Percentiles rank a stretch among this genome's conserved stretches.
Conservation (phyloP, 2,329 filamentous ascomycete species). For the Mycocentrospora acerina region DNA sequence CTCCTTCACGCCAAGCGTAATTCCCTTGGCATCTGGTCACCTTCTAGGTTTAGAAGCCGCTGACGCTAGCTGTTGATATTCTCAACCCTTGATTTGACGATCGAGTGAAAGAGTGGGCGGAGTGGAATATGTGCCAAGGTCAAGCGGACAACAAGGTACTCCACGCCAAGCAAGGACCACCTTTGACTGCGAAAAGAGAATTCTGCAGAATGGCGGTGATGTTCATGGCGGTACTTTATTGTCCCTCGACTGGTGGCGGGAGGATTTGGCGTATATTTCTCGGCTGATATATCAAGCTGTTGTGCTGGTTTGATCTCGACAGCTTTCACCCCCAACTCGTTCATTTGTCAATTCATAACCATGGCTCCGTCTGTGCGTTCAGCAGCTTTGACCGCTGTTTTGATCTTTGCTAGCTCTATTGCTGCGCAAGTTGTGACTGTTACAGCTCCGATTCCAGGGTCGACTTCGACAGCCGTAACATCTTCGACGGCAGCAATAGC, state of each 20-base stretch:
- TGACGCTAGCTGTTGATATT: conserved; percentile 1
- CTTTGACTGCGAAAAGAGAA: conserved; percentile 9
- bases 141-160: conserved; percentile 34
- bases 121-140: conserved; percentile 9
- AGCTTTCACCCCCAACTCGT: conserved; percentile 2
- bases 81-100: conserved; percentile 12
- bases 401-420: conserved; percentile 7
- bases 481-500: conserved; percentile 3
- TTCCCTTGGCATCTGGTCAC: not conserved
- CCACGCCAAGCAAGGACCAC: conserved; percentile 19
- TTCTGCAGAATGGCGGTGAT: conserved; percentile 8
- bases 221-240: conserved; percentile 18
- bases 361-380: conserved; percentile 15
- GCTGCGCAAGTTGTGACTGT: conserved; percentile 14
- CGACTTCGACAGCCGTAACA: conserved; percentile 8
- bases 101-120: conserved; percentile 8
- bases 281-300: conserved; percentile 21
- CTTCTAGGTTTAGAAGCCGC: conserved; percentile 6
- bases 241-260: conserved; percentile 5
- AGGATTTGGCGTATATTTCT: conserved; percentile 1
- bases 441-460: conserved; percentile 6
- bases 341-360: conserved; percentile 3
- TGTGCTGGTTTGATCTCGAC: conserved; percentile 8
- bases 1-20: no score
- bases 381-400: conserved; percentile 3